Evolutionary conservation across 1,284 basidiomycete genomes (phyloP), one percentile per base, ranked within the genome.

Genomic region (Malassezia slooffiae): DNA sequence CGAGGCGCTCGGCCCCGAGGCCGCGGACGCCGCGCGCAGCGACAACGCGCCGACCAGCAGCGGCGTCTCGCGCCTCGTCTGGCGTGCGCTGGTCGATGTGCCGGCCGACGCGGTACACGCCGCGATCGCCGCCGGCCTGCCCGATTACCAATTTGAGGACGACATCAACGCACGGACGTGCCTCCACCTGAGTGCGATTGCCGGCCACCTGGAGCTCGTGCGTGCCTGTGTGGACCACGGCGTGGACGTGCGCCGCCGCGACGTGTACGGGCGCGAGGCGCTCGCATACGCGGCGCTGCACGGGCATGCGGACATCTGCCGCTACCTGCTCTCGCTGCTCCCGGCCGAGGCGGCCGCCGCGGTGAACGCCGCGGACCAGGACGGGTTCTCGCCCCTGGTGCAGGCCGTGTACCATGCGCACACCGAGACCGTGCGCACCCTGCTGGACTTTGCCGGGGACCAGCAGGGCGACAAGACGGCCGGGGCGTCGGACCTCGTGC

Each of bases 281-380:
- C 75, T 99, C 38, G 91, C 96, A 71, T 99, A 97, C 70, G 88
- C 88, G 13, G 85, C 88, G 13, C 88, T 97, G 81, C 81, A 87
- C 58, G 90, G 89, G 1, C 83, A 90, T 67, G 75, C 80, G 1
- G 73, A 73, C 12, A 78, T 93, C 46, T 90, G 86, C 70, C 76
- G 75, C 36, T 80, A 77, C 53, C 77, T 99, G 26, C 74, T 97
- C 47, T 75, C 80, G 47, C 79, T 80, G 12, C 76, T 85, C 2
- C 77, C 81, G 48, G 19, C 17, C 7, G 17, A 31, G n/a, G 16
- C 3, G 8, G 29, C 7, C 8, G 11, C 17, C 11, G 32, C 43
- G 11, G 41, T 48, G 21, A 27, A 48, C 24, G 40, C 36, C 17
- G 75, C 79, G 11, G 66, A 67, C 41, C 52, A 64, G 28, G 93